Conservation (phyloP, 2,329 filamentous ascomycete species). For the Aspergillus texensis region DNA sequence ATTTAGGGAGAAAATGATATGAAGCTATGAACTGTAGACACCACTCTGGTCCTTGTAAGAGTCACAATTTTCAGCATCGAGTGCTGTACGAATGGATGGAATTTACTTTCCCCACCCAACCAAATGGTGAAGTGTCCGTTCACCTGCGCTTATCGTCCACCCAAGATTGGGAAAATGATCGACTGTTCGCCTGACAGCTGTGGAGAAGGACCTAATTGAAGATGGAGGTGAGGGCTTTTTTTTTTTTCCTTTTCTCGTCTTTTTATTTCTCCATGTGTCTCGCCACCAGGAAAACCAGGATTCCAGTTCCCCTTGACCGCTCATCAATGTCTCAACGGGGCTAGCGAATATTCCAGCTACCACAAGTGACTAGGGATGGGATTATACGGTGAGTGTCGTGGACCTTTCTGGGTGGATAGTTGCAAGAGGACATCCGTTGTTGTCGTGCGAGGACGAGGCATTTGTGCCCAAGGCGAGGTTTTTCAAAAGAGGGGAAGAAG, state of each 20-base stretch:
- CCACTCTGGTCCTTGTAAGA: not conserved
- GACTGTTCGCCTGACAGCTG: conserved; percentile 5
- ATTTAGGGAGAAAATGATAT: conserved; percentile 6
- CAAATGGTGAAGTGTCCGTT: conserved; percentile 2
- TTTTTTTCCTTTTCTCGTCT: not conserved
- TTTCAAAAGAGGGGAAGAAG: not conserved
- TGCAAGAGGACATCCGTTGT: not conserved
- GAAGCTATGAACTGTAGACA: conserved; percentile 9
- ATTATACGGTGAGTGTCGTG: not conserved
- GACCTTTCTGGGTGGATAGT: not conserved
- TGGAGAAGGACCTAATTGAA: not conserved
- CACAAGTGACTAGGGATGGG: not conserved
- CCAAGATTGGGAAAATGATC: conserved; percentile 7
- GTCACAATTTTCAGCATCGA: not conserved
- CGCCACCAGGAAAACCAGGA: not conserved
- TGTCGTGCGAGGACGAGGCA: not conserved
- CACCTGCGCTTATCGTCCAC: conserved; percentile 3
- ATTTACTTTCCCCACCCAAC: not conserved
- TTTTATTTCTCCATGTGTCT: not conserved
- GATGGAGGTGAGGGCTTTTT: not conserved
- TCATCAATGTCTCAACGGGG: not conserved
- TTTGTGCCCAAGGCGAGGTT: conserved; percentile 4
- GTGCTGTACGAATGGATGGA: not conserved
- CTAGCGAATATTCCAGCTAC: not conserved
- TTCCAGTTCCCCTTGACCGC: not conserved